Base-by-base conservation (phyloP, 108 stramenopile species). In the Fragilariopsis cylindrus region DNA sequence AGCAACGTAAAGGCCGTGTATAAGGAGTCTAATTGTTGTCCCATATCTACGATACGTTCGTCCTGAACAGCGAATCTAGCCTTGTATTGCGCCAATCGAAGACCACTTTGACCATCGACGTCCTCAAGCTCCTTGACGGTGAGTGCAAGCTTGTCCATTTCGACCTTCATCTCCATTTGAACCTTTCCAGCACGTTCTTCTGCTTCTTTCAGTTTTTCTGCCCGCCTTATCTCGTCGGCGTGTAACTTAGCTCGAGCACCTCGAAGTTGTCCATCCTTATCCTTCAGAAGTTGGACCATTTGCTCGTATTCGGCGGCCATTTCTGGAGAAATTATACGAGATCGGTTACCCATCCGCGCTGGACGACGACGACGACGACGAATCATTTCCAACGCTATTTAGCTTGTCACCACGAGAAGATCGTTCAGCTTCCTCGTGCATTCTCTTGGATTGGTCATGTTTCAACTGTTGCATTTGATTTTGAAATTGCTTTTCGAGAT, bases 1-100 rank as follows among this genome's bases (percentile, higher is more conserved):
- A 89, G 58, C 18, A 93, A 67, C 1, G 78, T 78, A 66, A 90
- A 90, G 13, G 88, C 92, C 12, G 80, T 78, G 58, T 90, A 90
- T 46, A 93, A 67, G n/a, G 85, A 87, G 52, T 70, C 76, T 43
- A 89, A 57, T 71, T 93, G 92, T 48, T 88, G 88, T 30, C 85
- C 89, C 79, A 90, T 76, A 73, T 93, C 92, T 11, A 64, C 56
- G 44, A 90, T 82, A 57, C 85, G 88, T 18, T 81, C 86, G 19
- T 83, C 84, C 70, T 83, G 88, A 15, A 90, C 84, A 63, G 76
- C 70, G 62, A 88, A 80, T 13, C 92, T 76, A 45, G 80, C 70
- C 55, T 84, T 76, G 70, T 68, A 74, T 69, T 93, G 92, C 9
- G 87, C 88, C 42, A 74, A 47, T 19, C 78, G 81, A 15, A 93